Conservation (phyloP, 75 land plant genomes). For the Selaginella moellendorffii region DNA sequence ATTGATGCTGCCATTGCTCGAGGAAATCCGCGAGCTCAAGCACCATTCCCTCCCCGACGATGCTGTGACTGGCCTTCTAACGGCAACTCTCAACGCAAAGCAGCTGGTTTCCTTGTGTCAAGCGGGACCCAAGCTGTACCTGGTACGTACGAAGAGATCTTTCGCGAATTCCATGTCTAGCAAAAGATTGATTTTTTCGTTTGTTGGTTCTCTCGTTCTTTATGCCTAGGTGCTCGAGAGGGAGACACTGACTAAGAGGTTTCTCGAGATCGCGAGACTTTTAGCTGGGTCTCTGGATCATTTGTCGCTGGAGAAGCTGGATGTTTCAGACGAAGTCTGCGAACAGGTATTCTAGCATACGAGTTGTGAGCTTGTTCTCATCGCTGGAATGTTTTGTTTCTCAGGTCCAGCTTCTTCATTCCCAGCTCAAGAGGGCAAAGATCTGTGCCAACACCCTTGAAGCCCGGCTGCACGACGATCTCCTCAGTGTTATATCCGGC, state of each 20-base stretch:
- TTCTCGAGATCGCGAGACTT: not conserved
- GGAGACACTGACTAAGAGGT: not conserved
- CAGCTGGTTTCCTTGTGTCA: not conserved
- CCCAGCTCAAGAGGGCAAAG: conserved; percentile 71
- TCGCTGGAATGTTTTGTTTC: too few species aligned
- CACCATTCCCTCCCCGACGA: not conserved
- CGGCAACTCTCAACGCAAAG: not conserved
- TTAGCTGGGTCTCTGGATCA: not conserved
- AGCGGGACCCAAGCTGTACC: not conserved
- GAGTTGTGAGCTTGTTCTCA: too few species aligned
- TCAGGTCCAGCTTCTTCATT: conserved; percentile 71
- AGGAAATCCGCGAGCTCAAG: not conserved
- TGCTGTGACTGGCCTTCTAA: not conserved
- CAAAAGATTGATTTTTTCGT: too few species aligned
- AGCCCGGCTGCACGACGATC: not conserved
- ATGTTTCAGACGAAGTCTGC: not conserved
- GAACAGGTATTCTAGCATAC: too few species aligned
- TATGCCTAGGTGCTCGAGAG: not conserved
- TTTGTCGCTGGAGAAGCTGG: not conserved
- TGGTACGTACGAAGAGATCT: not conserved
- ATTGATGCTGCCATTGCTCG: not conserved
- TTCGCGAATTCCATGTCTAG: too few species aligned
- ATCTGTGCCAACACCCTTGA: conserved; percentile 26
- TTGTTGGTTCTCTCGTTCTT: not conserved
- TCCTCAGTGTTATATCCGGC: not conserved